Evolutionary conservation across 495 filamentous ascomycete species (phyloP), one percentile per base, ranked within the genome.

Genomic region (Penicillium parvum): DNA sequence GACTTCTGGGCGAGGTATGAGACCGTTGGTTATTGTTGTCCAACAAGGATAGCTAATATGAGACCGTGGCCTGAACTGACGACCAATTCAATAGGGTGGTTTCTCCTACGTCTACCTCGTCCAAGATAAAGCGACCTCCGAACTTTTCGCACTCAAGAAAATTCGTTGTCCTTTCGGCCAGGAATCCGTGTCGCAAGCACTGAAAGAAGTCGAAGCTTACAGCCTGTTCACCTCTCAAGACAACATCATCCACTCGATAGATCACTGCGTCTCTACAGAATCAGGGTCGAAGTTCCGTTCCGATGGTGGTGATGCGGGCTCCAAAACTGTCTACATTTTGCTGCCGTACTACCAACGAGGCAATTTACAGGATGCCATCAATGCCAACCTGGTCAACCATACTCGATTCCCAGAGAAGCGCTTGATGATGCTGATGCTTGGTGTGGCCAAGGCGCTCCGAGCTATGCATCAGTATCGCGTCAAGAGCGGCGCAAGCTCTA

Each of bases 61-160:
- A 21, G 14, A 43, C 19, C 18, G 18, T 37, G 36, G 40, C 27
- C 43, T 23, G 40, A 38, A 36, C 47, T 50, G 43, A 45, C 38
- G 25, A 11, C 20, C 15, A 45, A 25, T 28, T 9, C 28, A 35
- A 38, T 58, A 91, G 81, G 91, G 91, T 63, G 91, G 92, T 45
- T 98, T 97, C 75, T 92, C 86, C 51, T 97, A 97, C 63, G 92
- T 98, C 46, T 98, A 98, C 68, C 86, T 98, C 40, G 92, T 98
- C 21, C 86, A 96, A 77, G 88, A 94, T 58, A 90, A 84, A 30
- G 71, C 76, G 21, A 84, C 77, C 36, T 83, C 85, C 16, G 78
- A 87, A 46, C 77, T 96, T 28, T 95, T 90, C 69, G 92, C 92
- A 5, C 79, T 98, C 22, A 98, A 98, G 69, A 97, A 97, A 71